phyloP scores from a whole-genome alignment of 2,329 filamentous ascomycete species.

The Aspergillus alliaceus region DNA sequence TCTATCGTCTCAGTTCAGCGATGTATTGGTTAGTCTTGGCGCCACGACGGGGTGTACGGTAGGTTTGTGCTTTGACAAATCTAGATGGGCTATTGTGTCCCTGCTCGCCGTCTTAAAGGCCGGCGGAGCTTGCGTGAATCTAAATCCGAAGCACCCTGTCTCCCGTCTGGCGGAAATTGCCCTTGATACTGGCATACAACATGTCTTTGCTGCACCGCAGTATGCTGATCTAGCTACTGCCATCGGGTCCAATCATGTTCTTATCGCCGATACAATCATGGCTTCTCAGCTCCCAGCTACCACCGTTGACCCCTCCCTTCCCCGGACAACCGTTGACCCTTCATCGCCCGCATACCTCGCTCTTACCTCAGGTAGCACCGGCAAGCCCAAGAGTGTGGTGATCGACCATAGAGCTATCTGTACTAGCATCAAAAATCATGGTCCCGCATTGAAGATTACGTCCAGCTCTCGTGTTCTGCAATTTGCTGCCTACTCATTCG shows the following conservation, averaged over 20 bases:
- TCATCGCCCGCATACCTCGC: constrained; percentile 52
- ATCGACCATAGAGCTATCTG: constrained; percentile 58
- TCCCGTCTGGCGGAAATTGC: neutral
- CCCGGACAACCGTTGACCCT: neutral
- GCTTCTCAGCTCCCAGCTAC: neutral
- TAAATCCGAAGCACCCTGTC: neutral
- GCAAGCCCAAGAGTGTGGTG: constrained; percentile 53
- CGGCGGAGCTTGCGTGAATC: constrained; percentile 5
- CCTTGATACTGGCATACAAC: neutral
- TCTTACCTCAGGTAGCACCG: constrained; percentile 40
- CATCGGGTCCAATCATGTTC: neutral
- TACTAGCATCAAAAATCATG: constrained; percentile 50
- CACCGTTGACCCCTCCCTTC: neutral
- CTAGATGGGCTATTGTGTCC: constrained; percentile 5
- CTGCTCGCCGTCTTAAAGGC: constrained; percentile 8
- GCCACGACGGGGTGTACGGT: neutral
- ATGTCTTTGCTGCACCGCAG: neutral
- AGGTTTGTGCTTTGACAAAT: constrained; percentile 9
- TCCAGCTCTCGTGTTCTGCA: constrained; percentile 21
- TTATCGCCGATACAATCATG: neutral
- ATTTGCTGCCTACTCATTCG: constrained; percentile 36
- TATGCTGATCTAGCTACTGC: neutral
- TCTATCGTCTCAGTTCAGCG: neutral
- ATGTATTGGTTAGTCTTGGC: neutral
- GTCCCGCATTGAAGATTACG: constrained; percentile 44